phyloP scores from a whole-genome alignment of 768 basidiomycete genomes.

The Leucosporidium yakuticum region DNA sequence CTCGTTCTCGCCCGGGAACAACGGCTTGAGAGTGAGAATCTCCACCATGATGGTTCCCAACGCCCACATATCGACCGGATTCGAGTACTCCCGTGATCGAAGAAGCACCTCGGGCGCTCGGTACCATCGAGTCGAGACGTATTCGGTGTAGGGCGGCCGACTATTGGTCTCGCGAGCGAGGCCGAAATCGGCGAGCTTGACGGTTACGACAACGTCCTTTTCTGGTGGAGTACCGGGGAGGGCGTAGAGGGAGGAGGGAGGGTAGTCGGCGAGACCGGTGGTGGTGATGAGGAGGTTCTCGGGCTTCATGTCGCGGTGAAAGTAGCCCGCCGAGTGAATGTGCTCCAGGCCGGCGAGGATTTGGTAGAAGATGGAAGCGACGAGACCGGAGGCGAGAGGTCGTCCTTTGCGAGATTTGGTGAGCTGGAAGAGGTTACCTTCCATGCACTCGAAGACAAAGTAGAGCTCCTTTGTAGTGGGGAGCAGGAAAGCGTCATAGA shows the following conservation, averaged over 20 bases:
- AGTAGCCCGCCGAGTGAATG: slow-evolving; percentile 86
- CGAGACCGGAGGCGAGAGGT: slow-evolving; percentile 90
- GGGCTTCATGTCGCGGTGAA: slow-evolving; percentile 99
- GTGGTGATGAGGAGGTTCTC: slow-evolving; percentile 98
- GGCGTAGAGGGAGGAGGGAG: slow-evolving; percentile 64
- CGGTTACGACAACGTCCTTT: slow-evolving; percentile 89
- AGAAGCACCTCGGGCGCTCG: slow-evolving; percentile 95
- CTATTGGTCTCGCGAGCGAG: slow-evolving; percentile 84
- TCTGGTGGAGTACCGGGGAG: slow-evolving; percentile 60
- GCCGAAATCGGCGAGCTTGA: slow-evolving; percentile 98
- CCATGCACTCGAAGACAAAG: slow-evolving; percentile 99
- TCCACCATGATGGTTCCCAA: slow-evolving; percentile 98
- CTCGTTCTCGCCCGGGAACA: slow-evolving; percentile 91
- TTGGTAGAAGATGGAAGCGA: slow-evolving; percentile 89
- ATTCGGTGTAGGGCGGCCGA: slow-evolving; percentile 92
- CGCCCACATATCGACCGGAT: slow-evolving; percentile 99
- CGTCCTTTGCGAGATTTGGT: slow-evolving; percentile 94
- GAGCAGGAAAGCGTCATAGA: slow-evolving; percentile 98
- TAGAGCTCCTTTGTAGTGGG: slow-evolving; percentile 93
- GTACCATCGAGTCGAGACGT: slow-evolving; percentile 99
- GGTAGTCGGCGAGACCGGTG: slow-evolving; percentile 88
- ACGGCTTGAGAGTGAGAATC: slow-evolving; percentile 83
- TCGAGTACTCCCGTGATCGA: slow-evolving; percentile 84
- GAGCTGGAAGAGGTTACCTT: slow-evolving; percentile 98
- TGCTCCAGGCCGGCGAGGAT: slow-evolving; percentile 84